Conservation (phyloP, 1,139 yeast genomes). For the Sugiyamaella japonica region DNA sequence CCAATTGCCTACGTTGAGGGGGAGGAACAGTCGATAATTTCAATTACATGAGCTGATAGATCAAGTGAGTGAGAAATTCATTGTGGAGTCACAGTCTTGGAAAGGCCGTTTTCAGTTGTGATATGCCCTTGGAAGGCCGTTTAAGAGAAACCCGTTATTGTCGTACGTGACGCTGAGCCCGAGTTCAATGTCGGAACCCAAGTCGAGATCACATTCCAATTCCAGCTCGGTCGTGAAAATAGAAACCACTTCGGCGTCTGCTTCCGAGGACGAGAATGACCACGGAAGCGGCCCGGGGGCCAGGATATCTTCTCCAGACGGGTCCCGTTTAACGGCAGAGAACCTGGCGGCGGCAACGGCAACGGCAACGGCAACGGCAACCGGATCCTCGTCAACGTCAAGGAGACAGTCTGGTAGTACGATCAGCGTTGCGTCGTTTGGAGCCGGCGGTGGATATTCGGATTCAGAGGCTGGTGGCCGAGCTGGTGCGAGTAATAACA, state of each 20-base stretch:
- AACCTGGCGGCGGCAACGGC: not conserved
- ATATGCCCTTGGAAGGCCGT: conserved; percentile 2
- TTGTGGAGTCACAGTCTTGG: not conserved
- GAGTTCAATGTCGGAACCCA: not conserved
- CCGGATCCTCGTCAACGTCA: not conserved
- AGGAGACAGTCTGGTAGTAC: conserved; percentile 8
- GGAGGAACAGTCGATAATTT: not conserved
- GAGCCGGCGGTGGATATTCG: not conserved
- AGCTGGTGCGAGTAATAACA: not conserved
- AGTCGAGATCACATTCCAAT: not conserved
- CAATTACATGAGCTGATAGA: not conserved
- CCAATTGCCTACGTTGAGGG: not conserved
- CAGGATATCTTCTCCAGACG: not conserved
- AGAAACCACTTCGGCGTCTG: not conserved
- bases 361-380: not conserved
- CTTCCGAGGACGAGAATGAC: conserved; percentile 1
- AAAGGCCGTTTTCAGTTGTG: not conserved
- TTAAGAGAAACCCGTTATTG: not conserved
- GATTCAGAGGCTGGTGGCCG: conserved; percentile 8
- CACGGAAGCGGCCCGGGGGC: not conserved
- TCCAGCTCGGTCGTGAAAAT: not conserved
- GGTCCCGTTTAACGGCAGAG: not conserved
- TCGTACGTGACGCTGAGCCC: not conserved
- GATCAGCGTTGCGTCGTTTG: conserved; percentile 1
- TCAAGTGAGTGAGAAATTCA: too few relatives aligned